These are phyloP conservation scores for Pyrenochaeta sp. DNA, from an alignment of 2,329 filamentous ascomycete genomes.

Conservation along the genomic window DNA sequence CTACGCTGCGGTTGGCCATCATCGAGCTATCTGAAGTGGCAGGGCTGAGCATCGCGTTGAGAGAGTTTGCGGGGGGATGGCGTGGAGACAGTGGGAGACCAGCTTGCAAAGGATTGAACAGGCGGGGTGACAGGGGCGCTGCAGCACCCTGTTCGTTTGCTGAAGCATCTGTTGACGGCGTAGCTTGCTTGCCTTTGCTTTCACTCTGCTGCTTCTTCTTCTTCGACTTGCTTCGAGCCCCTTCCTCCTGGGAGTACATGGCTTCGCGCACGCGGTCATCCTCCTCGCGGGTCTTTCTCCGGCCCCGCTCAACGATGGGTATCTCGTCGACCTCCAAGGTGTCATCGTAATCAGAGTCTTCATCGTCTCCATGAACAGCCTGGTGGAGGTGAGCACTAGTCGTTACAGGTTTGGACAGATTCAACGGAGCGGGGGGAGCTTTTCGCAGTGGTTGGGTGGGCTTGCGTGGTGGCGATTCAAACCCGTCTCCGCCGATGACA, in stretches of 20 bases:
- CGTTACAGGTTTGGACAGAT: constrained; percentile 64
- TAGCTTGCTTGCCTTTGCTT: constrained; percentile 57
- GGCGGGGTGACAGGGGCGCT: constrained; percentile 38
- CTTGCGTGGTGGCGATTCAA: constrained; percentile 46
- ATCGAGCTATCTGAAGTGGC: constrained; percentile 50
- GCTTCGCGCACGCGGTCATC: constrained; percentile 82
- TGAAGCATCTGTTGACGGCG: constrained; percentile 29
- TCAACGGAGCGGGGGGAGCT: constrained; percentile 83
- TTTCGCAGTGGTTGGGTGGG: constrained; percentile 69
- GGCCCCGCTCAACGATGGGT: constrained; percentile 69
- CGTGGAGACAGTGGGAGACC: constrained; percentile 51
- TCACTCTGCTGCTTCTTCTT: constrained; percentile 70
- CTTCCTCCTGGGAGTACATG: constrained; percentile 71
- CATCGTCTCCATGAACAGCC: constrained; percentile 64
- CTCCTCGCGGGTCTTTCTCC: constrained; percentile 85
- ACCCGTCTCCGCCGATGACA: constrained; percentile 45
- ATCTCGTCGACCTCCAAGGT: constrained; percentile 74
- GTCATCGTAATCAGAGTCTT: constrained; percentile 86
- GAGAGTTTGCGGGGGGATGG: constrained; percentile 46
- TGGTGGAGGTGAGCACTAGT: constrained; percentile 56
- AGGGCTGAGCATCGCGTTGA: constrained; percentile 62
- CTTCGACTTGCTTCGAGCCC: constrained; percentile 76
- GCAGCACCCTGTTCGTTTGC: constrained; percentile 25
- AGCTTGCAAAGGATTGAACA: constrained; percentile 39
- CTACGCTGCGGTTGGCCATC: constrained; percentile 50